Conservation (phyloP, 2,329 filamentous ascomycete species). For the Trichoderma sp. region DNA sequence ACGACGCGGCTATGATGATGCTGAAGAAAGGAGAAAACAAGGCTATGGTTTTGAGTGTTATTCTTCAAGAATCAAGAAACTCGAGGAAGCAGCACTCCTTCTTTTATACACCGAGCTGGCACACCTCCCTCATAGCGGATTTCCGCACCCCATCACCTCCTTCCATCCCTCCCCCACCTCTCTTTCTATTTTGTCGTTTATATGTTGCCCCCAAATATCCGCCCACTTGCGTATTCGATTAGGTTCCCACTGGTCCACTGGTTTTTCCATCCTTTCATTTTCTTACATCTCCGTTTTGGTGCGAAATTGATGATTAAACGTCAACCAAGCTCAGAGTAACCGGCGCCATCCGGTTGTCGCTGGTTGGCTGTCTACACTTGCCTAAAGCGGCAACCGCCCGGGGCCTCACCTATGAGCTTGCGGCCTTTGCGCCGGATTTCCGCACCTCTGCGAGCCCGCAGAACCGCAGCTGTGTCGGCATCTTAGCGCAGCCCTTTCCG, state of each 20-base stretch:
- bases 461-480: neutral
- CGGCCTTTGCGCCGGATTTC: neutral
- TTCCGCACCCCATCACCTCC: neutral
- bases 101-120: neutral
- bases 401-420: neutral
- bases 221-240: neutral
- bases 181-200: neutral
- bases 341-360: neutral
- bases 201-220: neutral
- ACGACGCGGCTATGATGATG: neutral
- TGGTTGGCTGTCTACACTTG: conserved; percentile 11
- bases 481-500: neutral
- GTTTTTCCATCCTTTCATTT: neutral
- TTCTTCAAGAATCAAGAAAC: neutral
- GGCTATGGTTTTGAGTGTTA: neutral
- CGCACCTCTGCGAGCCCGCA: neutral
- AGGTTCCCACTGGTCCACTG: neutral
- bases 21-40: neutral
- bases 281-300: neutral
- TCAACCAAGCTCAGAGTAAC: neutral
- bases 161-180: neutral
- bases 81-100: neutral
- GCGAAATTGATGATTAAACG: neutral
- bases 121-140: neutral
- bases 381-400: neutral